Evolutionary conservation across 164 flowering plant genomes (phyloP), one percentile per base, ranked within the genome.

Genomic region (Protea cynaroides): DNA sequence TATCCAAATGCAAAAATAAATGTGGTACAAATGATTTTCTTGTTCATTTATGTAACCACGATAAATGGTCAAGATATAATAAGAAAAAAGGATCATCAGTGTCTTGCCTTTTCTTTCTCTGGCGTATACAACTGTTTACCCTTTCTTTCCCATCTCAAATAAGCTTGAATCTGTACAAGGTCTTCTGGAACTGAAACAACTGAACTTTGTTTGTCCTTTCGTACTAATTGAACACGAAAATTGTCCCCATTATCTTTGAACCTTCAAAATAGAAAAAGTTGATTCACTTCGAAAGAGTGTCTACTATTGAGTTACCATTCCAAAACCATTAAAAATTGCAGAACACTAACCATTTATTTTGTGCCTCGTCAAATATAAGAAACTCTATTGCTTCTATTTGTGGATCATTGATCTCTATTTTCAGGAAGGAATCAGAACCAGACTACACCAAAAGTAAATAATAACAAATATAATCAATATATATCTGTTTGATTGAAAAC

Each of bases 121-220:
- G 96, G 97, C 21, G 90, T 79, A 66, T 91, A 94, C 74, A 76
- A 81, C 72, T 83, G 96, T 74, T 89, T 87, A 40, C 99, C 99
- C 76, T 84, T 88, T 77, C 89, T 84, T 80, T 94, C 99, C 99
- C 99, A 94, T 74, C 97, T 86, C 66, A 94, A 62, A 79, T 84
- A 94, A 65, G 99, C 93, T 71, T 94, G 99, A 74, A 88, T 56
- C 68, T 94, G 97, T 46, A 94, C 99, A 67, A 94, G 94, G 56
- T 94, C 99, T 74, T 94, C 96, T 58, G 99, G 97, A 75, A 94
- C 85, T 47, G 89, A 75, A 70, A 75, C 63, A 62, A 77, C 75
- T 57, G 78, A 56, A 59, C 51, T 68, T 54, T 44, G 13, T 49
- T 71, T 74, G 38, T 66, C 77, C 68, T 67, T 78, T 60, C 5